Conservation (phyloP, 805 yeast species). For the Barnettozyma californica region DNA sequence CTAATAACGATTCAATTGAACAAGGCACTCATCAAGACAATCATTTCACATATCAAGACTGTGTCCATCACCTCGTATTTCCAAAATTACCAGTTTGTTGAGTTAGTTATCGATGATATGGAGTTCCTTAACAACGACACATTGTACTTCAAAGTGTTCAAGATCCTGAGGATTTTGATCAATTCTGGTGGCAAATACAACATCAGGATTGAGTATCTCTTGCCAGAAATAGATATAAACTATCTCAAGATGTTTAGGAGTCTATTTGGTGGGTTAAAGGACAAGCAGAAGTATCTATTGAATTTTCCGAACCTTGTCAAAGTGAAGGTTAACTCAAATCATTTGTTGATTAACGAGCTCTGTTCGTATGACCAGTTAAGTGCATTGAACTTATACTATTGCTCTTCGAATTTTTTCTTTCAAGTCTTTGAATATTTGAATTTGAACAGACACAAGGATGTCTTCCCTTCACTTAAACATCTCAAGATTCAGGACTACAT, state of each 20-base stretch:
- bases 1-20: slow-evolving; percentile 10
- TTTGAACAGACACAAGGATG: slow-evolving; percentile 5
- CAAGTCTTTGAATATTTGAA: slow-evolving; percentile 19
- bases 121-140: slow-evolving; percentile 11
- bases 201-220: slow-evolving; percentile 12
- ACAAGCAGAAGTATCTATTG: not conserved
- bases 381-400: slow-evolving; percentile 19
- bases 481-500: slow-evolving; percentile 23
- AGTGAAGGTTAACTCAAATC: slow-evolving; percentile 20
- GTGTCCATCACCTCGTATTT: slow-evolving; percentile 8
- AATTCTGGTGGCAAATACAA: slow-evolving; percentile 6
- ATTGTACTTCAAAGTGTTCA: slow-evolving; percentile 7
- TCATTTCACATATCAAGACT: slow-evolving; percentile 5
- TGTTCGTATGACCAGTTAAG: slow-evolving; percentile 10
- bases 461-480: slow-evolving; percentile 14
- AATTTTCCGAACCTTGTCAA: slow-evolving; percentile 11
- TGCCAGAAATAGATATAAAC: slow-evolving; percentile 14
- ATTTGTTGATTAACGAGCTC: slow-evolving; percentile 12
- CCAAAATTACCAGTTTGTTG: slow-evolving; percentile 14
- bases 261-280: slow-evolving; percentile 10
- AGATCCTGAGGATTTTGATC: slow-evolving; percentile 3
- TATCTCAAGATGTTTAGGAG: slow-evolving; percentile 22
- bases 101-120: slow-evolving; percentile 11
- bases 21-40: slow-evolving; percentile 6
- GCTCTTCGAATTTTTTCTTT: slow-evolving; percentile 22